Base-by-base conservation (phyloP, 805 yeast species). In the Naumovozyma baii region DNA sequence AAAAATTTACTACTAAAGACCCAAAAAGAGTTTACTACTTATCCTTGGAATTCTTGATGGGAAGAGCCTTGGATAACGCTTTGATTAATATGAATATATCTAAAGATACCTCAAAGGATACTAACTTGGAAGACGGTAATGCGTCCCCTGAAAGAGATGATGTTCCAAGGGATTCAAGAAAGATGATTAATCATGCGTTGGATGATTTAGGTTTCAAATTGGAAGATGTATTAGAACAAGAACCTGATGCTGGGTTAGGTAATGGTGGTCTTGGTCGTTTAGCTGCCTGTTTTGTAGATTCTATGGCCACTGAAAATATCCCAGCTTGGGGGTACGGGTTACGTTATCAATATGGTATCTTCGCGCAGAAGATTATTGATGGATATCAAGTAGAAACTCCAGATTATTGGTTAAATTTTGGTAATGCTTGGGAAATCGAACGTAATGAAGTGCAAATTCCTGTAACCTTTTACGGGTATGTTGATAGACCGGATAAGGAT, bases 311-410 rank as follows among this genome's bases (percentile, higher is more conserved):
- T 3, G 81, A 83, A 48, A 79, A 83, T 61, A 84, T 83, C 61
- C 86, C 94, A 14, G 95, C 94, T 38, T 87, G 96, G 96, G 96
- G 96, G 47, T 87, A 87, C 61, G 96, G 96, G 44, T 68, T 87
- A 50, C 80, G 94, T 59, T 87, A 87, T 66, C 86, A 86, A 63
- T 87, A 88, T 58, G 96, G 96, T 61, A 87, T 87, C 51, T 87
- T 87, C 64, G 76, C 86, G 49, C 96, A 87, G 66, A 78, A 78
- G 60, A 85, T 87, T 55, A 73, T 85, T 50, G 84, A 88, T 56
- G 96, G 96, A 9, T 84, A 83, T 64, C 96, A 87, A 65, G 94
- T 88, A 30, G 96, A 87, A 64, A 72, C 85, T 26, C 96, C 96
- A 10, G 96, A 87, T 60, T 84, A 87, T 61, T 87, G 96, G 96